Conservation (phyloP, 2,329 filamentous ascomycete species). For the Ascochyta koolunga region DNA sequence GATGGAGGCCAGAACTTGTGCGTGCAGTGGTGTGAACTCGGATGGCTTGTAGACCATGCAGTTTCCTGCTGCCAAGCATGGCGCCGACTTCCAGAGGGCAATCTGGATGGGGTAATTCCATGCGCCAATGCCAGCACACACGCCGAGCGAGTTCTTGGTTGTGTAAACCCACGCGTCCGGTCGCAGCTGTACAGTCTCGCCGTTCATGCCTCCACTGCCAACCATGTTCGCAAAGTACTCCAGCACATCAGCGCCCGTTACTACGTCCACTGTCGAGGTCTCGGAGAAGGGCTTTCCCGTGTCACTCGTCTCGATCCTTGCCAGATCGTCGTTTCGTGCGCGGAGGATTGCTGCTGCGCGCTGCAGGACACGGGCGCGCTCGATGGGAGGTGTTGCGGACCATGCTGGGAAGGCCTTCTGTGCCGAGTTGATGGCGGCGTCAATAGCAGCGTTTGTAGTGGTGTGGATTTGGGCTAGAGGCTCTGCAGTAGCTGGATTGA, state of each 20-base stretch:
- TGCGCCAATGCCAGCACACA: conserved; percentile 85
- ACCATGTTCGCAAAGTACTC: conserved; percentile 86
- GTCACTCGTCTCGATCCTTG: conserved; percentile 79
- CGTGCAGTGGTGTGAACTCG: conserved; percentile 86
- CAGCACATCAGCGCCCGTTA: conserved; percentile 82
- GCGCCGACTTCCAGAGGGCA: conserved; percentile 86
- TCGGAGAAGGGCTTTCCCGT: conserved; percentile 87
- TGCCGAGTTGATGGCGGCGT: conserved; percentile 74
- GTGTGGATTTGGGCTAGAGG: conserved; percentile 74
- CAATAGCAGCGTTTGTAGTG: conserved; percentile 70
- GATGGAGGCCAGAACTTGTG: conserved; percentile 73
- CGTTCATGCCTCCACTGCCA: conserved; percentile 77
- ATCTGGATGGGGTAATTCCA: conserved; percentile 96
- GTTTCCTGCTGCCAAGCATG: conserved; percentile 84
- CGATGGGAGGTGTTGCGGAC: conserved; percentile 76
- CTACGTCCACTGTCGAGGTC: conserved; percentile 81
- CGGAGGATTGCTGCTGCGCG: conserved; percentile 76
- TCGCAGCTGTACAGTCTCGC: conserved; percentile 76
- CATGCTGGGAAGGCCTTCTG: conserved; percentile 74
- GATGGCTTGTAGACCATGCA: conserved; percentile 92
- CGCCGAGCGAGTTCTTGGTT: conserved; percentile 79
- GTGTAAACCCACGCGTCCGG: conserved; percentile 83
- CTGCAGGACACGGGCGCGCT: conserved; percentile 78
- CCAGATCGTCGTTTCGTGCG: conserved; percentile 78
- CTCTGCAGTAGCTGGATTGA: conserved; percentile 75